A percentile compares a stretch with the other conserved stretches of the same genome.
These are phyloP conservation scores for Penicillium concentricum DNA, from an alignment of 2,329 filamentous ascomycete species.

Conservation along the genomic window DNA sequence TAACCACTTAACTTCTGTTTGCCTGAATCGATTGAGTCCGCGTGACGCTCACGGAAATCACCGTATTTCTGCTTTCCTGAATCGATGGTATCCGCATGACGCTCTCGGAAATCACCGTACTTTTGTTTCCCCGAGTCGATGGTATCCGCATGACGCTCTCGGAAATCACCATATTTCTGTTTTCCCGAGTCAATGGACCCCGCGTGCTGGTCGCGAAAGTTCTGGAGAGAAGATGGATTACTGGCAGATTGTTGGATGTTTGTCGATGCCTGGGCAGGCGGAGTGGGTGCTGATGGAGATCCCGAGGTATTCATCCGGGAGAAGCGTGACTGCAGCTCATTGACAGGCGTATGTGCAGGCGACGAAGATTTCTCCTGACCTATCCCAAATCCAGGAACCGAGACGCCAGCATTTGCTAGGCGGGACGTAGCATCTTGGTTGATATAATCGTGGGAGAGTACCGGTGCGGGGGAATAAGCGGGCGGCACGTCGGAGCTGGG, in stretches of 20 bases:
- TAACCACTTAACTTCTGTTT: conserved; percentile 54
- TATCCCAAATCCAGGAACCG: conserved; percentile 76
- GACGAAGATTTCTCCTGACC: conserved; percentile 40
- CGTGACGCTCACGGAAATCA: conserved; percentile 49
- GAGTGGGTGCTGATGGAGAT: conserved; percentile 26
- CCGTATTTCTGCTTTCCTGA: conserved; percentile 1
- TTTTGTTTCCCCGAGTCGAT: conserved; percentile 2
- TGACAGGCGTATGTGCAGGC: conserved; percentile 49
- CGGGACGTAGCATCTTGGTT: conserved; percentile 63
- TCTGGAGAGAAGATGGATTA: conserved; percentile 33
- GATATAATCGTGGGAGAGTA: conserved; percentile 41
- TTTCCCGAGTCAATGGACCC: conserved; percentile 64
- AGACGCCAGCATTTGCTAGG: conserved; percentile 71
- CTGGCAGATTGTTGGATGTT: conserved; percentile 45
- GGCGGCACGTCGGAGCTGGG: conserved; percentile 45
- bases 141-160: not conserved
- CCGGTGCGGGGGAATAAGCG: conserved; percentile 47
- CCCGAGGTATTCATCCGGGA: conserved; percentile 50
- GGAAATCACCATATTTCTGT: conserved; percentile 52
- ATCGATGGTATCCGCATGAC: conserved; percentile 64
- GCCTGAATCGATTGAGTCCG: conserved; percentile 64
- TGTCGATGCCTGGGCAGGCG: conserved; percentile 51
- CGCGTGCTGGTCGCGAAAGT: conserved; percentile 61
- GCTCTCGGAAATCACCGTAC: conserved; percentile 16
- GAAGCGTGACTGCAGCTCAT: conserved; percentile 69